Base-by-base conservation (phyloP, 2,329 filamentous ascomycete species). In the Xylaria sp. region DNA sequence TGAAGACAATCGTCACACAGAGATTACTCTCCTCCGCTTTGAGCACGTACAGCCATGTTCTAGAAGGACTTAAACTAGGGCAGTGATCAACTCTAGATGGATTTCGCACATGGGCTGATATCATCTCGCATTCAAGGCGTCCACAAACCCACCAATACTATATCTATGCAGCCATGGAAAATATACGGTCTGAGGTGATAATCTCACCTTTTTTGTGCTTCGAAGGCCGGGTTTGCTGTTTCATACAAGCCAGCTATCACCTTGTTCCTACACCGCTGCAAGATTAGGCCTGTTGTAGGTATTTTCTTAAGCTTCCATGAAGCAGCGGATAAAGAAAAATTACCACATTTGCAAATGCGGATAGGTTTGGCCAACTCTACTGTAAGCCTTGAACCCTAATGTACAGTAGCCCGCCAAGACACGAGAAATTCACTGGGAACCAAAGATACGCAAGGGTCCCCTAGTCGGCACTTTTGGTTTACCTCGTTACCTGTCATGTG, bases 401-500 rank as follows among this genome's bases (percentile, higher is more conserved):
- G 22, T 55, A 42, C 22, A 11, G 51, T 27, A 55, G 36, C 13
- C 20, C 15, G 53, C 20, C 36, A 29, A 27, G 36, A 20, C 15
- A 55, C 20, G 9, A 15, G 31, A 49, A 33, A 38, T 33, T 15
- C 27, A 20, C 31, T 13, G 22, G 36, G 15, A 27, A 31, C 17
- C 20, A 6, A 50, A 38, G 31, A 54, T 29, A 57, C 7, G 17
- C 20, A n/a, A 39, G 22, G 15, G 33, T 20, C 10, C 50, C 50
- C 31, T 29, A 11, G 57, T 29, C 47, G 27, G 45, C 38, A 55
- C 15, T 47, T 22, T 13, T 54, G 20, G 42, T 47, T 47, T 20
- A 9, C 4, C 29, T 61, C 33, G 33, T 29, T 56, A 61, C 62
- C 49, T 55, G 50, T 65, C 51, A 65, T 57, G 45, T 65, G 50